Conservation (phyloP, 345 rosid genomes). For the Populus simonii region DNA sequence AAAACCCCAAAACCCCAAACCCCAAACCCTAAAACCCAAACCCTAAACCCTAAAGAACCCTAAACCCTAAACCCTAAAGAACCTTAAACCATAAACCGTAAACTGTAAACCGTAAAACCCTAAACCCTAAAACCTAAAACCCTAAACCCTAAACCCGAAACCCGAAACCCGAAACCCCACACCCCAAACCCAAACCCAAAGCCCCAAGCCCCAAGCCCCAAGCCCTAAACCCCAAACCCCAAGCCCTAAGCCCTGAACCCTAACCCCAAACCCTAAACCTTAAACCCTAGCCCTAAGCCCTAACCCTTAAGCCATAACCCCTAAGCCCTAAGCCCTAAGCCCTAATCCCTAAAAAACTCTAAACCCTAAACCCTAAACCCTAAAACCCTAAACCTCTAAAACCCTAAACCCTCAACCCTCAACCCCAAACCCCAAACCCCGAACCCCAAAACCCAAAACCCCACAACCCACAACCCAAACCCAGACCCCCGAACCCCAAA, state of each 20-base stretch:
- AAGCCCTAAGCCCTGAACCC: not conserved
- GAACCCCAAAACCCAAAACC: slow-evolving; percentile 25
- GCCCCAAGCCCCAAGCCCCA: too few species aligned
- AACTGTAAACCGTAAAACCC: not conserved
- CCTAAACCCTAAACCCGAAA: too few species aligned
- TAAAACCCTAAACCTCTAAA: slow-evolving; percentile 20
- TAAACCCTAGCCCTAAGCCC: slow-evolving; percentile 17
- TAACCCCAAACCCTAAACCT: not conserved
- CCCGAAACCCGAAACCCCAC: too few species aligned
- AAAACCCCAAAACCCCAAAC: too few species aligned
- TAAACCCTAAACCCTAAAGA: not conserved
- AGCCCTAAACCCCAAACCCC: too few species aligned
- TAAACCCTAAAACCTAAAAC: not conserved
- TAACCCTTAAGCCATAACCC: too few species aligned
- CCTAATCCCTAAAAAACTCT: slow-evolving; percentile 20
- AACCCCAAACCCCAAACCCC: slow-evolving; percentile 21
- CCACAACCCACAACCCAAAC: slow-evolving; percentile 22
- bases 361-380: slow-evolving; percentile 4
- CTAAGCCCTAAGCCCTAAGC: not conserved
- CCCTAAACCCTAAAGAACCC: not conserved
- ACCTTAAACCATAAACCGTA: not conserved
- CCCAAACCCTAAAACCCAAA: not conserved
- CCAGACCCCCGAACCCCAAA: slow-evolving; percentile 15
- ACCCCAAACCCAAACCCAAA: too few species aligned
- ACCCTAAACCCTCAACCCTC: slow-evolving; percentile 22